A percentile compares a stretch with the other conserved stretches of the same genome.
These are phyloP conservation scores for Dujonia santamariae DNA, from an alignment of 1,139 yeast species.

Conservation along the genomic window DNA sequence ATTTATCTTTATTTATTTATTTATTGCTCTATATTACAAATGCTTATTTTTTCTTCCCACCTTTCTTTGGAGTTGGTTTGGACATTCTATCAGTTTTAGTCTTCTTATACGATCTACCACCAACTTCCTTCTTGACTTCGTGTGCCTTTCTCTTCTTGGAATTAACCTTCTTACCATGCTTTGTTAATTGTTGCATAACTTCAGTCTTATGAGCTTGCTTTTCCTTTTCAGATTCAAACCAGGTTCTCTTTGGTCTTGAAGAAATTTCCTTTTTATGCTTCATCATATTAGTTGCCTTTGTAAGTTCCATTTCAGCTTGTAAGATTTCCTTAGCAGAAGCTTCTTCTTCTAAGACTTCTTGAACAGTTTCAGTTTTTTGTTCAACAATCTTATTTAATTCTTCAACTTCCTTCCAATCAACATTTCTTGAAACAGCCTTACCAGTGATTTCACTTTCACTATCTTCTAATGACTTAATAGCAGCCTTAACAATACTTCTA, in stretches of 20 bases:
- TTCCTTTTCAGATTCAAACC: slow-evolving; percentile 85
- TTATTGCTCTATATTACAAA: slow-evolving; percentile 11
- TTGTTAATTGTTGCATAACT: slow-evolving; percentile 43
- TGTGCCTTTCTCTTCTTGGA: slow-evolving; percentile 61
- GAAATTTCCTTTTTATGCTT: slow-evolving; percentile 79
- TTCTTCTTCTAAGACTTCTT: slow-evolving; percentile 84
- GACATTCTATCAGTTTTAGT: slow-evolving; percentile 60
- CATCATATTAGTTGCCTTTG: slow-evolving; percentile 79
- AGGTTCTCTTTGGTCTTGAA: slow-evolving; percentile 90
- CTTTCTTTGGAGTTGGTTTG: slow-evolving; percentile 20
- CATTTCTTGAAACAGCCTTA: slow-evolving; percentile 75
- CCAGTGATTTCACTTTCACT: slow-evolving; percentile 44
- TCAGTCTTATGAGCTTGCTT: slow-evolving; percentile 48
- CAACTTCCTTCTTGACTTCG: slow-evolving; percentile 46
- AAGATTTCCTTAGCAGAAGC: slow-evolving; percentile 81
- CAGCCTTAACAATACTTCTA: slow-evolving; percentile 83
- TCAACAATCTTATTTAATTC: slow-evolving; percentile 59
- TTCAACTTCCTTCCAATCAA: slow-evolving; percentile 84
- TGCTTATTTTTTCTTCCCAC: slow-evolving; percentile 9
- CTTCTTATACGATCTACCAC: slow-evolving; percentile 61
- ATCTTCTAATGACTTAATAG: slow-evolving; percentile 56
- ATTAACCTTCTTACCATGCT: slow-evolving; percentile 43
- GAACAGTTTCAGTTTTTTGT: slow-evolving; percentile 55
- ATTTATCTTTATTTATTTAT: slow-evolving; percentile 12
- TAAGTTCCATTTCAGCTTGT: slow-evolving; percentile 87